phyloP scores from a whole-genome alignment of 176 grass and related monocot genomes.

The Aegilops tauschii region DNA sequence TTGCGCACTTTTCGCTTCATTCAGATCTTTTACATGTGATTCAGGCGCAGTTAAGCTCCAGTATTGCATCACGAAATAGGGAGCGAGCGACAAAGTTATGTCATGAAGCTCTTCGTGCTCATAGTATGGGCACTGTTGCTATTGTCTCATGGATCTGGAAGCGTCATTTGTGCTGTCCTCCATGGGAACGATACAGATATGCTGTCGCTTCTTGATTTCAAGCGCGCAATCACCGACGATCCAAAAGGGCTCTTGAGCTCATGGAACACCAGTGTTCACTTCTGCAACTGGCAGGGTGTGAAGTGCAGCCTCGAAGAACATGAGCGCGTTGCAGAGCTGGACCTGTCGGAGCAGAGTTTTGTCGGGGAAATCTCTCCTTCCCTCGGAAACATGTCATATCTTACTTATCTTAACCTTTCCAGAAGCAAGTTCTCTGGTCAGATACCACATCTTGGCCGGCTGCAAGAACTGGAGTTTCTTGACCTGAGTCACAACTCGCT shows the following conservation, averaged over 20 bases:
- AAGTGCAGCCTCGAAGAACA: background rate
- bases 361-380: background rate
- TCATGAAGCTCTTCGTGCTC: background rate
- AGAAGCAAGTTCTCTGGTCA: background rate
- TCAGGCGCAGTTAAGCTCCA: background rate
- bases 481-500: background rate
- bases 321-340: background rate
- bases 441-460: background rate
- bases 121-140: background rate
- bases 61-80: background rate
- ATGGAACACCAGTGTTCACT: conserved; percentile 8
- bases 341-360: background rate
- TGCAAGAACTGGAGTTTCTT: background rate
- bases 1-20: background rate
- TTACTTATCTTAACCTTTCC: background rate
- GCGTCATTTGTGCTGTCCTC: background rate
- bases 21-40: background rate
- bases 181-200: background rate
- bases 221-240: background rate
- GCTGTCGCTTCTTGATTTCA: conserved; percentile 11
- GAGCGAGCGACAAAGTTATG: background rate
- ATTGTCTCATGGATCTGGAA: background rate
- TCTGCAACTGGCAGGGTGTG: conserved; percentile 14
- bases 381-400: conserved; percentile 4
- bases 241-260: background rate